phyloP scores from a whole-genome alignment of 2,329 filamentous ascomycete species.

The Fusarium circinatum region DNA sequence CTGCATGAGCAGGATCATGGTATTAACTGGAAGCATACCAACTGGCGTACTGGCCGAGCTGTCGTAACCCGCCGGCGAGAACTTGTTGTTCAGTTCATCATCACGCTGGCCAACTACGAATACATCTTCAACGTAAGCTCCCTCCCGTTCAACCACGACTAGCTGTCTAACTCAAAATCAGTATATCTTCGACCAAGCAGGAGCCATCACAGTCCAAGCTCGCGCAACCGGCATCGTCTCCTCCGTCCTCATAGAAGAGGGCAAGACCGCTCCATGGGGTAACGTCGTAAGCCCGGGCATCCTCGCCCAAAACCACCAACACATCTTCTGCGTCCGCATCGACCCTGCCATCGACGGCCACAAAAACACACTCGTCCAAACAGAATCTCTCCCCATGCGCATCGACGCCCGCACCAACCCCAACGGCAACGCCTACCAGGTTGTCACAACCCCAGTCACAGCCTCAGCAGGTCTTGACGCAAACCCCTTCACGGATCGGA shows the following conservation, averaged over 20 bases:
- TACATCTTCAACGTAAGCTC: conserved; percentile 57
- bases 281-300: conserved; percentile 72
- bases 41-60: conserved; percentile 70
- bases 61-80: conserved; percentile 69
- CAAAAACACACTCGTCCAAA: conserved; percentile 62
- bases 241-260: conserved; percentile 67
- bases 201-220: conserved; percentile 68
- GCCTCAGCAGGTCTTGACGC: conserved; percentile 60
- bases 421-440: conserved; percentile 56
- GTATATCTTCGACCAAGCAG: conserved; percentile 69
- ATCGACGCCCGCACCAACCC: conserved; percentile 57
- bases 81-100: conserved; percentile 74
- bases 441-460: conserved; percentile 56
- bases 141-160: neutral
- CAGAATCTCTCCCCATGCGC: conserved; percentile 56
- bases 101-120: conserved; percentile 77
- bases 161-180: neutral
- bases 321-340: conserved; percentile 73
- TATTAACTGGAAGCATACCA: conserved; percentile 78
- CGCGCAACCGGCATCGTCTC: conserved; percentile 74
- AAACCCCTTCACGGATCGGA: conserved; percentile 58
- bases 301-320: conserved; percentile 76
- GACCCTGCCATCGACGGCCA: conserved; percentile 73
- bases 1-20: conserved; percentile 78
- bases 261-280: conserved; percentile 63